These are phyloP conservation scores for Stentor roeselii DNA, from an alignment of 73 alveolate genomes.

Conservation along the genomic window DNA sequence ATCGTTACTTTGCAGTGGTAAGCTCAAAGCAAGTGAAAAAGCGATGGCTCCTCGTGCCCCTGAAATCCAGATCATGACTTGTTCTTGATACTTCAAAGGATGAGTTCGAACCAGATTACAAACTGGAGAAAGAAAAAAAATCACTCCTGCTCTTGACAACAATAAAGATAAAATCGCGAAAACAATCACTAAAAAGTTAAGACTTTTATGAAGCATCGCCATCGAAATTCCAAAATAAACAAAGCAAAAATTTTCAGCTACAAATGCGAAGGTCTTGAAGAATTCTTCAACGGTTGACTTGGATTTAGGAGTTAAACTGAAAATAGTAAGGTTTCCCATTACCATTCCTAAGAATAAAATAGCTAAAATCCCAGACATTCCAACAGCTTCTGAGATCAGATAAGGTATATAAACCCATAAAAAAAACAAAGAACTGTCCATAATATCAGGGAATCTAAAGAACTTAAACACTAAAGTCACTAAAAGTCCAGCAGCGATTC, in stretches of 20 bases:
- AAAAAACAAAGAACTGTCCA: conserved; percentile 39
- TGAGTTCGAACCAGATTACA: conserved; percentile 28
- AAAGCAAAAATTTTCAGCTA: conserved; percentile 50
- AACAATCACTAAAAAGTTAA: not conserved
- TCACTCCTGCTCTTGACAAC: conserved; percentile 35
- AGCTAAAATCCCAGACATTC: conserved; percentile 43
- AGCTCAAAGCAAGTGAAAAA: conserved; percentile 43
- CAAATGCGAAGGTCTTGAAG: conserved; percentile 23
- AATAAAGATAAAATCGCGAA: conserved; percentile 26
- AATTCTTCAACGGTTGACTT: conserved; percentile 35
- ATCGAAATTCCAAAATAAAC: conserved; percentile 47
- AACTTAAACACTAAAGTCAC: conserved; percentile 31
- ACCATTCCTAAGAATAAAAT: conserved; percentile 46
- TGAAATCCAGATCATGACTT: conserved; percentile 42
- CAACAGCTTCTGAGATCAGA: conserved; percentile 45
- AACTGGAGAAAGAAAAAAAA: conserved; percentile 32
- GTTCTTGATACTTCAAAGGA: not conserved
- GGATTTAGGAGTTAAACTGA: conserved; percentile 30
- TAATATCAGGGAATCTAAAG: not conserved
- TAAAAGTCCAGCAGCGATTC: conserved; percentile 32
- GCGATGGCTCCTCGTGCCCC: conserved; percentile 60
- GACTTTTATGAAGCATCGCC: conserved; percentile 8
- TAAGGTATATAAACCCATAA: conserved; percentile 37
- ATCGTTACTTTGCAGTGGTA: conserved; percentile 38
- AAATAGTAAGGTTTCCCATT: conserved; percentile 36